These are phyloP conservation scores for Pezicula neosporulosa DNA, from an alignment of 2,329 filamentous ascomycete genomes.

Conservation along the genomic window DNA sequence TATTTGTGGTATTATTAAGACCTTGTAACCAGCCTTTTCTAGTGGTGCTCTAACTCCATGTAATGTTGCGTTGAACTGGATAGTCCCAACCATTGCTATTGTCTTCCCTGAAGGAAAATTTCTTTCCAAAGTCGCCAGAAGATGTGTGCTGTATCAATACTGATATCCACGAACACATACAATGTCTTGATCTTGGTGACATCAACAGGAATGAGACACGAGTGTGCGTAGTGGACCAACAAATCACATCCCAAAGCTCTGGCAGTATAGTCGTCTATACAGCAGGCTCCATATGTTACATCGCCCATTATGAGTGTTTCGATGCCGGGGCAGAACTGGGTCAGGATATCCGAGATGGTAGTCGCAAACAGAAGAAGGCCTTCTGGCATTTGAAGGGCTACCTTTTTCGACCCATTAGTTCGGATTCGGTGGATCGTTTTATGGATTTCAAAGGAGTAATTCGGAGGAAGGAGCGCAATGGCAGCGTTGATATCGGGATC, in stretches of 20 bases:
- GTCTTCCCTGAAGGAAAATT: slow-evolving; percentile 86
- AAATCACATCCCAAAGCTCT: slow-evolving; percentile 90
- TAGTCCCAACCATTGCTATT: slow-evolving; percentile 91
- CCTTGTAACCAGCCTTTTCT: slow-evolving; percentile 78
- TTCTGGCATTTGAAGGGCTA: slow-evolving; percentile 97
- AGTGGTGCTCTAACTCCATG: slow-evolving; percentile 78
- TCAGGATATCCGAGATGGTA: slow-evolving; percentile 94
- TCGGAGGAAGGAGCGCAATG: slow-evolving; percentile 81
- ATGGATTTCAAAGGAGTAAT: slow-evolving; percentile 98
- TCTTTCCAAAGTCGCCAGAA: slow-evolving; percentile 80
- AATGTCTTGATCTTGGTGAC: slow-evolving; percentile 96
- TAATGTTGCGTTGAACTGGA: slow-evolving; percentile 97
- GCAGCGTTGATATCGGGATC: slow-evolving; percentile 84
- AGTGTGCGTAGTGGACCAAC: slow-evolving; percentile 95
- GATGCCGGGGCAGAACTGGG: slow-evolving; percentile 86
- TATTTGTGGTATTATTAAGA: slow-evolving; percentile 90
- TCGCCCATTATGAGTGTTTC: slow-evolving; percentile 99
- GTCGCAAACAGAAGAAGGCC: slow-evolving; percentile 93
- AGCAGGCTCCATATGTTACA: slow-evolving; percentile 97
- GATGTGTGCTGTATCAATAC: slow-evolving; percentile 86
- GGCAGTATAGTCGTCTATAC: slow-evolving; percentile 97
- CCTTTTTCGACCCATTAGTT: slow-evolving; percentile 70
- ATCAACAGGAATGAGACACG: slow-evolving; percentile 92
- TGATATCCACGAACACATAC: slow-evolving; percentile 98
- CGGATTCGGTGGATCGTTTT: slow-evolving; percentile 97